Conservation (phyloP, 805 yeast species). For the Komagataella ulmi region DNA sequence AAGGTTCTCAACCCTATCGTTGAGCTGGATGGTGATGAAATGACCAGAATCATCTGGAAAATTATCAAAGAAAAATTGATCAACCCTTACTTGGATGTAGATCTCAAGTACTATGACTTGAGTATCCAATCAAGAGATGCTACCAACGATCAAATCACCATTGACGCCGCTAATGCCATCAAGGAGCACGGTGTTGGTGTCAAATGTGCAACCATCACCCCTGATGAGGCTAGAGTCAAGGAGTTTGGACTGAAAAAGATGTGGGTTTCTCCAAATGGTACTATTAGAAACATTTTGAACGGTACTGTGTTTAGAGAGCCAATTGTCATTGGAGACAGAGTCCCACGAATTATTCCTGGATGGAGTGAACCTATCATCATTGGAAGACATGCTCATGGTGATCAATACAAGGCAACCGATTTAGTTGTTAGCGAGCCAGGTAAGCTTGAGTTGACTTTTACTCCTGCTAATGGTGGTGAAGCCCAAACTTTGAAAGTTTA, state of each 20-base stretch:
- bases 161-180: constrained; percentile 68
- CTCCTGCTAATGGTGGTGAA: constrained; percentile 45
- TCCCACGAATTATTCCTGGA: constrained; percentile 65
- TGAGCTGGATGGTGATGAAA: constrained; percentile 76
- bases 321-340: constrained; percentile 56
- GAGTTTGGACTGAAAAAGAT: constrained; percentile 63
- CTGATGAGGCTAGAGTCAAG: constrained; percentile 68
- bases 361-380: constrained; percentile 78
- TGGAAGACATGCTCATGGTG: constrained; percentile 81
- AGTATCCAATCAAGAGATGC: constrained; percentile 56
- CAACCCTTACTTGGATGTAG: constrained; percentile 57
- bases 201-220: constrained; percentile 79
- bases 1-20: constrained; percentile 64
- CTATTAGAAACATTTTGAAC: constrained; percentile 67
- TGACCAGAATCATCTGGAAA: constrained; percentile 79
- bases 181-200: constrained; percentile 66
- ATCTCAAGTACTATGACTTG: constrained; percentile 65
- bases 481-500: constrained; percentile 37
- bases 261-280: constrained; percentile 84
- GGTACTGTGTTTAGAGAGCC: constrained; percentile 84
- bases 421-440: constrained; percentile 57
- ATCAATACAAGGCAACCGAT: constrained; percentile 76
- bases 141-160: constrained; percentile 62
- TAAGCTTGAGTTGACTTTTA: constrained; percentile 49
- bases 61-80: constrained; percentile 57